These are phyloP conservation scores for Globisporangium lucens DNA, from an alignment of 352 stramenopile species.

Conservation along the genomic window DNA sequence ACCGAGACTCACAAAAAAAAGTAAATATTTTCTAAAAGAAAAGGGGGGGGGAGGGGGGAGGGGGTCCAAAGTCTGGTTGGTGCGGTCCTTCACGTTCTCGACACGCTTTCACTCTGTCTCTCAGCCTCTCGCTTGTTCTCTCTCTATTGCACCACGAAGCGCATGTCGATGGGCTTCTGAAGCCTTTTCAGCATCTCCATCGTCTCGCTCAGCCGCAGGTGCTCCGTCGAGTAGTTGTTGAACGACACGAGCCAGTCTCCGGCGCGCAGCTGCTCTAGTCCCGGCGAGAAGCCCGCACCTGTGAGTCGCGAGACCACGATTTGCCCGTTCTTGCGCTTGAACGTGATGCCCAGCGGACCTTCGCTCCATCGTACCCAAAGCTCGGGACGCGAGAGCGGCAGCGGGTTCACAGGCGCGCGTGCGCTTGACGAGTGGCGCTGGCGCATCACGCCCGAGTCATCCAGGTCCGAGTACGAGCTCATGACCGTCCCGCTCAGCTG, in stretches of 20 bases:
- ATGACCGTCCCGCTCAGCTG: slow-evolving; percentile 32
- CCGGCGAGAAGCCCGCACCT: slow-evolving; percentile 57
- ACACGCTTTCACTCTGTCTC: not conserved
- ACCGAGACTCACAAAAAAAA: slow-evolving; percentile 1
- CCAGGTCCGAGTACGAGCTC: slow-evolving; percentile 65
- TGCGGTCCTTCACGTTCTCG: not conserved
- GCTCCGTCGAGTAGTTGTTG: slow-evolving; percentile 57
- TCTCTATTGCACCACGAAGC: slow-evolving; percentile 69
- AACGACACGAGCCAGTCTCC: slow-evolving; percentile 81
- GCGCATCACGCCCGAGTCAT: slow-evolving; percentile 59
- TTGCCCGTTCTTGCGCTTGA: slow-evolving; percentile 72
- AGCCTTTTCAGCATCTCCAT: slow-evolving; percentile 80
- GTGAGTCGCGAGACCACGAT: slow-evolving; percentile 79
- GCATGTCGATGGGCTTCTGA: slow-evolving; percentile 76
- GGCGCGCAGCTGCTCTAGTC: slow-evolving; percentile 57
- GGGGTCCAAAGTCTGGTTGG: not conserved
- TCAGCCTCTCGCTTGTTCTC: not conserved
- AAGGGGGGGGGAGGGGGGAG: too few species aligned
- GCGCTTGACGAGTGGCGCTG: slow-evolving; percentile 12
- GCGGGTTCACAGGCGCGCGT: slow-evolving; percentile 3
- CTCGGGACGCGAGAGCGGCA: slow-evolving; percentile 40
- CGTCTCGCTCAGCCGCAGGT: slow-evolving; percentile 64
- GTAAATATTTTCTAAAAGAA: not conserved
- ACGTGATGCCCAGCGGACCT: slow-evolving; percentile 73
- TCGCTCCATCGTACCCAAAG: slow-evolving; percentile 74